A percentile compares a stretch with the other conserved stretches of the same genome.
These are phyloP conservation scores for Colletotrichum lentis DNA, from an alignment of 2,329 filamentous ascomycete species.

Conservation along the genomic window DNA sequence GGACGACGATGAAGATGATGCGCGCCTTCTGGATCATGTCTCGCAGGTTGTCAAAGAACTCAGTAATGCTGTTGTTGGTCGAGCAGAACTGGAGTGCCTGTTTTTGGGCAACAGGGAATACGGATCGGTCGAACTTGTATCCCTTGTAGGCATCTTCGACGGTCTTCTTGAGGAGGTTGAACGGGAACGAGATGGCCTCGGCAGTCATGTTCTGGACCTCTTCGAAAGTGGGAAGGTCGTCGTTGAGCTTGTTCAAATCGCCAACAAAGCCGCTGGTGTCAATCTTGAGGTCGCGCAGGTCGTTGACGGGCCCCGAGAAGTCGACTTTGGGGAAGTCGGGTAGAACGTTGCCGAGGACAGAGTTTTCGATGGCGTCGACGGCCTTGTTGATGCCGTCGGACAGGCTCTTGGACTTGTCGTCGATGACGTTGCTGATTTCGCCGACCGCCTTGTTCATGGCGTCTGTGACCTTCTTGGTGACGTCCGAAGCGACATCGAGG, in stretches of 20 bases:
- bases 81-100: conserved; percentile 87
- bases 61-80: conserved; percentile 79
- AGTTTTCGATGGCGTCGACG: conserved; percentile 51
- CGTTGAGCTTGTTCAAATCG: conserved; percentile 76
- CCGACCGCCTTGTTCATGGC: conserved; percentile 60
- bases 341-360: conserved; percentile 60
- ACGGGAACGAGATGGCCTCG: conserved; percentile 77
- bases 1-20: conserved; percentile 78
- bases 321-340: conserved; percentile 64
- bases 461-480: conserved; percentile 61
- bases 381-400: conserved; percentile 61
- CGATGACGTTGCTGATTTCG: conserved; percentile 66
- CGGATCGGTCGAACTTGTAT: conserved; percentile 79
- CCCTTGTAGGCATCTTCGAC: conserved; percentile 75
- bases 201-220: conserved; percentile 85
- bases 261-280: conserved; percentile 71
- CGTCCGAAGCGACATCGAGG: conserved; percentile 70
- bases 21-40: conserved; percentile 72
- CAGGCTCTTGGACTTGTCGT: conserved; percentile 62
- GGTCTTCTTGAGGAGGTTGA: conserved; percentile 77
- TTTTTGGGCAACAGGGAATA: conserved; percentile 86
- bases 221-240: conserved; percentile 81
- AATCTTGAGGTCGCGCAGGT: conserved; percentile 75
- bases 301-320: conserved; percentile 69
- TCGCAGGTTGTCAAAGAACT: conserved; percentile 81